These are phyloP conservation scores for Hawksworthiomyces lignivorus DNA, from an alignment of 2,329 filamentous ascomycete species.

Conservation along the genomic window DNA sequence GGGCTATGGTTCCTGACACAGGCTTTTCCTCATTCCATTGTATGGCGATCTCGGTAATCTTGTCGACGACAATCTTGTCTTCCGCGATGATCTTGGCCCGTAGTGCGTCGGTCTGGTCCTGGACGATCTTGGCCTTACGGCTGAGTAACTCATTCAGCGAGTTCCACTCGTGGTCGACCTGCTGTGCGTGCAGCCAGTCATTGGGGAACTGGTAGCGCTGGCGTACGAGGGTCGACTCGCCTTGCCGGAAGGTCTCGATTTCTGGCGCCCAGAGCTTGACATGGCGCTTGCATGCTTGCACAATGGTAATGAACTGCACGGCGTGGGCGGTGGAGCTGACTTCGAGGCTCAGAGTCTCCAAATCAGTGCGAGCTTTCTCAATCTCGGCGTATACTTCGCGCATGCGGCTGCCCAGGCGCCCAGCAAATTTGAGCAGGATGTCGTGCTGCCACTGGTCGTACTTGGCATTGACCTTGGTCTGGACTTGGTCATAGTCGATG, in stretches of 20 bases:
- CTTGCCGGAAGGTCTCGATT: conserved; percentile 91
- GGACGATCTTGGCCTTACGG: conserved; percentile 89
- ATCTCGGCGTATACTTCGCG: conserved; percentile 88
- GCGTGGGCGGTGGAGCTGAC: conserved; percentile 93
- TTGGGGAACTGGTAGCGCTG: conserved; percentile 89
- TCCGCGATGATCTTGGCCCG: conserved; percentile 92
- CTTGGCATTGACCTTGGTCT: conserved; percentile 96
- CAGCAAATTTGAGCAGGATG: conserved; percentile 86
- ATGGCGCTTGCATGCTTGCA: conserved; percentile 91
- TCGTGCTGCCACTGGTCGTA: conserved; percentile 99
- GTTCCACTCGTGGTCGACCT: conserved; percentile 94
- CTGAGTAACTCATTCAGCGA: conserved; percentile 85
- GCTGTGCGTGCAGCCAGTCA: conserved; percentile 93
- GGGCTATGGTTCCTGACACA: conserved; percentile 87
- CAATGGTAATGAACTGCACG: conserved; percentile 96
- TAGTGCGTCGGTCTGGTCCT: conserved; percentile 91
- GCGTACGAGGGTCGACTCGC: conserved; percentile 82
- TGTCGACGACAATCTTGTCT: conserved; percentile 82
- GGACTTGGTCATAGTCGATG: conserved; percentile 97
- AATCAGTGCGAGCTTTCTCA: conserved; percentile 78
- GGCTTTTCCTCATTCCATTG: conserved; percentile 98
- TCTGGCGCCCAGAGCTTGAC: conserved; percentile 92
- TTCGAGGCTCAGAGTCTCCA: conserved; percentile 88
- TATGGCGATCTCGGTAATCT: conserved; percentile 73
- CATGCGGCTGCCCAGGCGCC: conserved; percentile 81